Percentiles rank a stretch among this genome's conserved stretches.
Evolutionary conservation across 441 rosid genomes (phyloP).

Genomic region (Gossypium schwendimanii): DNA sequence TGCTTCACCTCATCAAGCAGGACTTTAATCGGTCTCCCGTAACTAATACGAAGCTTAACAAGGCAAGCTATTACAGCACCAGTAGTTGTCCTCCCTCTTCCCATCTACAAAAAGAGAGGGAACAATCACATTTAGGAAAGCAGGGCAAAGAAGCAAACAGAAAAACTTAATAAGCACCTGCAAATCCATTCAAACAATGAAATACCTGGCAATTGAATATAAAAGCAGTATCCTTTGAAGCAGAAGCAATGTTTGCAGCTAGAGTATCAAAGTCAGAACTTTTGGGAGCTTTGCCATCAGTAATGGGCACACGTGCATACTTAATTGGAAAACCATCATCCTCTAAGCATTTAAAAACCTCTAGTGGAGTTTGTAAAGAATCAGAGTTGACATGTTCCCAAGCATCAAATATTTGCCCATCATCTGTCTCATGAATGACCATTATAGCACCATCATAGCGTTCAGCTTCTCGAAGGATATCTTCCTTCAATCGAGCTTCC

Average conservation of each 20-base stretch:
- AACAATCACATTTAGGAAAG: conserved; percentile 17
- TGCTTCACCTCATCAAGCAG: conserved; percentile 47
- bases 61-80: conserved; percentile 99
- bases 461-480: conserved; percentile 88
- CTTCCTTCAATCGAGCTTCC: conserved; percentile 98
- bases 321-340: conserved; percentile 77
- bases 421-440: conserved; percentile 96
- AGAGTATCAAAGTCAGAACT: conserved; percentile 91
- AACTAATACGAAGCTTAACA: conserved; percentile 77
- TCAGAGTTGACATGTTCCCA: conserved; percentile 83
- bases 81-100: conserved; percentile 98
- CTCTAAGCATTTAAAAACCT: conserved; percentile 84
- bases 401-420: conserved; percentile 78
- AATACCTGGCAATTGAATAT: conserved; percentile 98
- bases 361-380: conserved; percentile 95
- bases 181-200: not conserved
- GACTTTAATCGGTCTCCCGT: conserved; percentile 80
- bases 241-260: conserved; percentile 77
- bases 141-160: not conserved
- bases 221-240: conserved; percentile 84
- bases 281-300: conserved; percentile 99
- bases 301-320: conserved; percentile 97
- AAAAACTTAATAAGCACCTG: conserved; percentile 5
- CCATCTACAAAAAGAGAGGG: conserved; percentile 58
- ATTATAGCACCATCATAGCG: conserved; percentile 85